phyloP scores from a whole-genome alignment of 1,284 basidiomycete species.

The Golubevia sp. region DNA sequence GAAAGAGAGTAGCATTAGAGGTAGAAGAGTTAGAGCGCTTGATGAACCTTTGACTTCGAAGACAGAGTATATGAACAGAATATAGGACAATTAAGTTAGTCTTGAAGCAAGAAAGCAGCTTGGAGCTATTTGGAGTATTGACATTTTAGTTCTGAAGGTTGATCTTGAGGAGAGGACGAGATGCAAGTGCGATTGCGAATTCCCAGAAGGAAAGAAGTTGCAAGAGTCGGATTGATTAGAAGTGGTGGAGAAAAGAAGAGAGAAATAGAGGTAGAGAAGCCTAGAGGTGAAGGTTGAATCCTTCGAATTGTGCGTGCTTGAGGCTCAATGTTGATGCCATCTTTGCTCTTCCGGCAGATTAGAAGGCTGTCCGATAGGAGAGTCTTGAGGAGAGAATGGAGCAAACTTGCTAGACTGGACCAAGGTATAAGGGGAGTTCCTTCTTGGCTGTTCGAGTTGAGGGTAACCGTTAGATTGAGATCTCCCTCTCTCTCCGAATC shows the following conservation, averaged over 20 bases:
- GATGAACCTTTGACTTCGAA: background rate
- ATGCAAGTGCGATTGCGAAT: background rate
- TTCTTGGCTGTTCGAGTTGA: background rate
- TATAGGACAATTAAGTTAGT: background rate
- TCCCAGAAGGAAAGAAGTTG: background rate
- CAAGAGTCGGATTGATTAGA: background rate
- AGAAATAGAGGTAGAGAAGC: background rate
- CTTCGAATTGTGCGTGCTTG: too few species aligned
- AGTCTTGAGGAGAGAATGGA: conserved; percentile 35
- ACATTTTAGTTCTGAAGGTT: background rate
- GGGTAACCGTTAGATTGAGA: background rate
- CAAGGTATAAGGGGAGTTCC: background rate
- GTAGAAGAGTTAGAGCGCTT: too few species aligned
- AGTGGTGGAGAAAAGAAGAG: background rate
- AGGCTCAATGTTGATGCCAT: background rate
- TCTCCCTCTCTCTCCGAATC: background rate
- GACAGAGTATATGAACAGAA: background rate
- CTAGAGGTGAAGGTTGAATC: background rate
- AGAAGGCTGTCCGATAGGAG: conserved; percentile 13
- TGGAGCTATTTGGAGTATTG: too few species aligned
- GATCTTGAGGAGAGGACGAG: background rate
- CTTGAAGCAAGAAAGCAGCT: too few species aligned
- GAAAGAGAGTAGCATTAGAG: too few species aligned
- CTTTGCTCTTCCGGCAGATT: too few species aligned
- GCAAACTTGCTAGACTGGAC: conserved; percentile 26